Base-by-base conservation (phyloP, 1,284 basidiomycete genomes). In the Mycena citricolor region DNA sequence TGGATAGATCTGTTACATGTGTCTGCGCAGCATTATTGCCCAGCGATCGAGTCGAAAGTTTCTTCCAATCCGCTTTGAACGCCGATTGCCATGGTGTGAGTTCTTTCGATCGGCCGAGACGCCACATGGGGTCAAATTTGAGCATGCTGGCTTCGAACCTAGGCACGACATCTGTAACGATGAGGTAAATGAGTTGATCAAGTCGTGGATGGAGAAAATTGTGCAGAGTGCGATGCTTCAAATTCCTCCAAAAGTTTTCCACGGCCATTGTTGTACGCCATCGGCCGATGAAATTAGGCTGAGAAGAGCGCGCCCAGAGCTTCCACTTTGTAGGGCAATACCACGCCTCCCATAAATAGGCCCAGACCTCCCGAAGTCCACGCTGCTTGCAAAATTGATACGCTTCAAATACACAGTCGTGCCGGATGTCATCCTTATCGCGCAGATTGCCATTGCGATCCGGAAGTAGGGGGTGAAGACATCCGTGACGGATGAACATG, bases 331-430 rank as follows among this genome's bases (percentile, higher is more conserved):
- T 48, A 5, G 55, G 59, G 23, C 44, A 40, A 47, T 67, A 67
- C 65, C 65, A 68, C 4, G 34, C 56, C 28, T 54, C 52, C 66
- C 65, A 68, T 54, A 65, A 47, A 30, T 68, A 67, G 1, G 47
- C 65, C 65, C 65, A 66, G 4, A 64, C 62, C 35, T 67, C 63
- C 4, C 54, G 32, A 4, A 68, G 56, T 3, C 58, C 58, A 12
- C 54, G 54, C n/a, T 31, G 21, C 5, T 55, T 19, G 42, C 66
- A 66, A 47, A 64, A 65, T 1, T 26, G 16, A 33, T 67, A 68
- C 64, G 67, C 66, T 19, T 65, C 56, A 4, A 41, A 24, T 1
- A 64, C 60, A 25, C 61, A 54, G 25, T 58, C 50, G 1, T 34
- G 10, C 4, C 51, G 44, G 20, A 66, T 63, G 17, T 53, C 32